phyloP scores from a whole-genome alignment of 805 yeast genomes.

The Wickerhamiella galacta region DNA sequence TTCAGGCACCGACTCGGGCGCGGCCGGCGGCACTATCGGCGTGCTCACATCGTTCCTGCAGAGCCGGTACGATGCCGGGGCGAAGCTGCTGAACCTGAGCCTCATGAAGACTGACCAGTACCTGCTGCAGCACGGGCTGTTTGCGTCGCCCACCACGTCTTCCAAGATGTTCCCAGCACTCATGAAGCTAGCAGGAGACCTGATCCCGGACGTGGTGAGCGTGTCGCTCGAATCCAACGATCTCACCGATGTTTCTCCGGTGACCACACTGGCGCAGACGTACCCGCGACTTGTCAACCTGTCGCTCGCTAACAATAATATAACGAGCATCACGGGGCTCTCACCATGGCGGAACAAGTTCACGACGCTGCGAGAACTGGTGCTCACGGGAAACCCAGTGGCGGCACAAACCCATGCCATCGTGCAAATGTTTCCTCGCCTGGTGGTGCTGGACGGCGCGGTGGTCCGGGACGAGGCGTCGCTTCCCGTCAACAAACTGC shows the following conservation, averaged over 20 bases:
- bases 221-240: conserved; percentile 37
- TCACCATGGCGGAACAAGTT: conserved; percentile 70
- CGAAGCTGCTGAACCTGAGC: conserved; percentile 53
- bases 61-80: conserved; percentile 47
- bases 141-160: conserved; percentile 41
- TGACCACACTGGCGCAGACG: conserved; percentile 50
- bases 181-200: conserved; percentile 58
- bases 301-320: conserved; percentile 61
- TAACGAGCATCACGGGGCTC: conserved; percentile 39
- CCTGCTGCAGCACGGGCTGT: conserved; percentile 44
- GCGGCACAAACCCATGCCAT: conserved; percentile 35
- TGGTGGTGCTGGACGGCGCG: conserved; percentile 63
- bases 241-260: conserved; percentile 40
- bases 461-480: conserved; percentile 58
- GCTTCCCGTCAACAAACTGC: conserved; percentile 23
- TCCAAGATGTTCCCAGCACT: conserved; percentile 82
- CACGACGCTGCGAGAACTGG: conserved; percentile 52
- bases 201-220: conserved; percentile 37
- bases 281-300: conserved; percentile 67
- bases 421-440: conserved; percentile 58
- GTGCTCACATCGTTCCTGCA: conserved; percentile 42
- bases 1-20: conserved; percentile 7
- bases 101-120: conserved; percentile 47
- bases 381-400: conserved; percentile 68
- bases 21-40: conserved; percentile 35